Evolutionary conservation across 2,329 filamentous ascomycete species (phyloP).

Genomic region (Colletotrichum camelliae): DNA sequence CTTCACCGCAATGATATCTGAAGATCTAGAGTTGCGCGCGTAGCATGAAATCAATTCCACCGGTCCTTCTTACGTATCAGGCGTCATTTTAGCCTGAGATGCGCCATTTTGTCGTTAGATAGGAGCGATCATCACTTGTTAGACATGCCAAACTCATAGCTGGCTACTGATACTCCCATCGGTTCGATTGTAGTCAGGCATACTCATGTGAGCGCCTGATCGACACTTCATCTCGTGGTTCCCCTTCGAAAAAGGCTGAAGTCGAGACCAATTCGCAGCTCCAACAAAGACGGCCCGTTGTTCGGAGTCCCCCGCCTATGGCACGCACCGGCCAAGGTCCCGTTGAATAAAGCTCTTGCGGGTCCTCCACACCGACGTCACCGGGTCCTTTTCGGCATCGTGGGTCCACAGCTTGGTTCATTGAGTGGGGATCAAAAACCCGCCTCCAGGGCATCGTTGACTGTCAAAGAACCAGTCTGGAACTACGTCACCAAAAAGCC

Average conservation of each 20-base stretch:
- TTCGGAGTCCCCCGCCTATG: background rate
- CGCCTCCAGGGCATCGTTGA: accelerated
- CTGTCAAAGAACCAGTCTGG: background rate
- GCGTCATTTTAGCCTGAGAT: background rate
- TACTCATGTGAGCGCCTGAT: background rate
- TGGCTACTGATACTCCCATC: background rate
- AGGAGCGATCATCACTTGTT: background rate
- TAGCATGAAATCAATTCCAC: background rate
- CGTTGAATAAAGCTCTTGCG: background rate
- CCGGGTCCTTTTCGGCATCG: background rate
- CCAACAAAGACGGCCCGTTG: background rate
- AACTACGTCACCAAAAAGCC: background rate
- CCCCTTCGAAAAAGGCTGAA: background rate
- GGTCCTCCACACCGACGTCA: background rate
- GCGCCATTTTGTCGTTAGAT: background rate
- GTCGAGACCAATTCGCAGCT: background rate
- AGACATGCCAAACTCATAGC: background rate
- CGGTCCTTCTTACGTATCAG: background rate
- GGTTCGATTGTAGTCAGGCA: background rate
- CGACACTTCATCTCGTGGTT: background rate
- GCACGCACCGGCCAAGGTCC: background rate
- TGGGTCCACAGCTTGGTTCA: background rate
- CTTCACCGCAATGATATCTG: background rate
- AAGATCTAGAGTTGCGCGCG: background rate
- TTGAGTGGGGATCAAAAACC: background rate